Percentiles rank a stretch among this genome's conserved stretches.
Evolutionary conservation across 164 flowering plant species (phyloP).

Genomic region (Santalum album): DNA sequence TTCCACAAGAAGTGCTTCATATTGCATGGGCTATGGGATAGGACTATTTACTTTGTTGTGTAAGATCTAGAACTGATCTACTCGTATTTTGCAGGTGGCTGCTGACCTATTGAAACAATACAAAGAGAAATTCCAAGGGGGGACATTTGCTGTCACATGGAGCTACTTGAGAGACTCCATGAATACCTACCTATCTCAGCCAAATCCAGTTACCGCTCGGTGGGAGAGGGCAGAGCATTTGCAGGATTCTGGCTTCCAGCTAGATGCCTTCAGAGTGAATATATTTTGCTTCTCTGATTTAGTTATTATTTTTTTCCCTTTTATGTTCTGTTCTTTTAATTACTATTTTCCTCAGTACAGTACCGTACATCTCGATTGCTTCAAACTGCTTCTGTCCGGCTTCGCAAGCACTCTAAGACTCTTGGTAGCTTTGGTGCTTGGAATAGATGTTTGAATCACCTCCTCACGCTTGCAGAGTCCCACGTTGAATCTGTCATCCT

Average conservation of each 20-base stretch:
- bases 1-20: not conserved
- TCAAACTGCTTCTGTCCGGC: conserved; percentile 74
- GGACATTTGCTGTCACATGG: conserved; percentile 84
- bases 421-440: conserved; percentile 95
- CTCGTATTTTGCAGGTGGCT: conserved; percentile 51
- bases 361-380: conserved; percentile 91
- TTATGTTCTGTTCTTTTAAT: not conserved
- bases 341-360: conserved; percentile 31
- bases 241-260: conserved; percentile 80
- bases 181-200: conserved; percentile 82
- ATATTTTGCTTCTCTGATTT: not conserved
- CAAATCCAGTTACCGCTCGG: conserved; percentile 87
- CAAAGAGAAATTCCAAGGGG: conserved; percentile 83
- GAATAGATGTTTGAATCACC: conserved; percentile 97
- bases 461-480: conserved; percentile 87
- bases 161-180: conserved; percentile 89
- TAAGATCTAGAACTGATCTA: not conserved
- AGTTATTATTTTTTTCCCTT: not conserved
- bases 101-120: conserved; percentile 86
- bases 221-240: conserved; percentile 95
- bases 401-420: conserved; percentile 70
- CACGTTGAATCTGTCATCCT: conserved; percentile 91
- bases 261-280: conserved; percentile 92
- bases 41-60: not conserved
- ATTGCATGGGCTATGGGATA: not conserved